Base-by-base conservation (phyloP, 495 filamentous ascomycete species). In the Neurospora sublineolata region DNA sequence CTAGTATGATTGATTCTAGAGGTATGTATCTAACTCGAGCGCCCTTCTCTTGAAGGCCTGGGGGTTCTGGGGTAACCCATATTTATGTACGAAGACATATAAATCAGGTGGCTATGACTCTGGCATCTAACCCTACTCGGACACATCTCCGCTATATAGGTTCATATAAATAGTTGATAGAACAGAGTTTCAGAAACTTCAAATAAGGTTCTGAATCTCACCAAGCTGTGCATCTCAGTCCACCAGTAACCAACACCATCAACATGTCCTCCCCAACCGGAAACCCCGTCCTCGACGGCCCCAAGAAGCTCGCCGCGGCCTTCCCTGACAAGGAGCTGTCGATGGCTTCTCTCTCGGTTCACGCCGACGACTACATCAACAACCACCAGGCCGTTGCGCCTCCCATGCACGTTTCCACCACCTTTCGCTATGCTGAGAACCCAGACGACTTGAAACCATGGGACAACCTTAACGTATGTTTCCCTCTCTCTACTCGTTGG, bases 321-420 rank as follows among this genome's bases (percentile, higher is more conserved):
- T 78, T 80, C 58, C 52, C 52, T 4, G 67, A 70, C 41, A 72
- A 69, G 74, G 44, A 75, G 67, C 81, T 87, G 71, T 85, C 85
- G 3, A 78, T 88, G 60, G 82, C 92, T 33, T 95, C 94, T 33
- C 87, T 87, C 67, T 88, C 90, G n/a, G 84, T 98, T 72, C 94
- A 98, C 82, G 93, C 90, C 69, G 94, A 97, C 74, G 93, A 97
- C 82, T 83, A 81, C 73, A 84, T 94, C 70, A 91, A 92, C 82
- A 80, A 83, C 64, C 87, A 87, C 75, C 83, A 86, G 52, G 92
- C 94, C 77, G 91, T 97, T 52, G 92, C 94, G 40, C 93, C 94
- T 69, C 86, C 93, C 1, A 84, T 97, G 74, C 94, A 97, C 79
- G 86, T 94, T 74, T 90, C 93, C 60, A 96, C 94, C 16, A 97